phyloP scores from a whole-genome alignment of 768 basidiomycete genomes.

The Suillus discolor region DNA sequence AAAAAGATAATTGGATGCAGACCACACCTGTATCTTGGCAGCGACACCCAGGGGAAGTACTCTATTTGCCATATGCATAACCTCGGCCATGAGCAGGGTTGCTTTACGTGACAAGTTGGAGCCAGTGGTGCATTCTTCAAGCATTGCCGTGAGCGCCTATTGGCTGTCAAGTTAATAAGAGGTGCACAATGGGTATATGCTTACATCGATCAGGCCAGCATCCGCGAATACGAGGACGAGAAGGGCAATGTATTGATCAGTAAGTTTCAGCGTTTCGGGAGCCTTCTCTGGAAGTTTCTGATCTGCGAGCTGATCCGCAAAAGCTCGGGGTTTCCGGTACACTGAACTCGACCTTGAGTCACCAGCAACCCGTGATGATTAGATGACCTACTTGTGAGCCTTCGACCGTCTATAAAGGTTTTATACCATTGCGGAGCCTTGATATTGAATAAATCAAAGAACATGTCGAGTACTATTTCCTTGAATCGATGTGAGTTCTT shows the following conservation, averaged over 20 bases:
- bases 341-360: constrained; percentile 40
- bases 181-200: constrained; percentile 21
- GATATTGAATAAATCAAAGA: constrained; percentile 91
- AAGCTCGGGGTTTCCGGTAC: constrained; percentile 61
- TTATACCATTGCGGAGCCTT: constrained; percentile 92
- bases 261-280: constrained; percentile 69
- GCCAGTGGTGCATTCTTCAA: constrained; percentile 77
- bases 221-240: constrained; percentile 83
- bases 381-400: constrained; percentile 74
- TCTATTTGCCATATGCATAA: constrained; percentile 85
- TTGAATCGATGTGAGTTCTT: constrained; percentile 35
- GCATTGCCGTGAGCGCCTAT: constrained; percentile 82
- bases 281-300: constrained; percentile 49
- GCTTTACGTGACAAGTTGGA: constrained; percentile 85
- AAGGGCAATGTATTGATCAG: constrained; percentile 91
- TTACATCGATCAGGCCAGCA: constrained; percentile 86
- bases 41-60: constrained; percentile 83
- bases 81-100: constrained; percentile 87
- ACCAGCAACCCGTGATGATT: not conserved
- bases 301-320: constrained; percentile 29
- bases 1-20: constrained; percentile 1
- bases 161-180: not conserved
- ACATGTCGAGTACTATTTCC: constrained; percentile 94
- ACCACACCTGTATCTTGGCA: constrained; percentile 76
- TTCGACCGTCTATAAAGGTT: constrained; percentile 86